Conservation (phyloP, 1,139 yeast species). For the Zygoascus meyerae region DNA sequence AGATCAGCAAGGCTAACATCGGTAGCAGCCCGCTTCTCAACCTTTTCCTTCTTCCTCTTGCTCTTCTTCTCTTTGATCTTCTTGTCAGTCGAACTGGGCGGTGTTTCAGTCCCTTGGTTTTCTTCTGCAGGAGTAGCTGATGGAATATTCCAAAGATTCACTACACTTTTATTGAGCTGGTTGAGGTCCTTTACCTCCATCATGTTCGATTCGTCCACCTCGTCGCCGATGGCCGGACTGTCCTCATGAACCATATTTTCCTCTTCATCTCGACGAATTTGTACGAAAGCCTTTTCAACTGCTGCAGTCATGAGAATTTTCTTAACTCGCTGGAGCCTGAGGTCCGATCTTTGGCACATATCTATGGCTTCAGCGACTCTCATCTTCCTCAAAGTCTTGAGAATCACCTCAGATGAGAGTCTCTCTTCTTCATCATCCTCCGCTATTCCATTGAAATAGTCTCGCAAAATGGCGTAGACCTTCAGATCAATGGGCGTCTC, state of each 20-base stretch:
- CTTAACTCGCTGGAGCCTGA: constrained; percentile 55
- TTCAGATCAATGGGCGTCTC: constrained; percentile 6
- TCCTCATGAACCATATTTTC: constrained; percentile 20
- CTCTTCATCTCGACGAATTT: constrained; percentile 34
- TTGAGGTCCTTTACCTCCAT: constrained; percentile 52
- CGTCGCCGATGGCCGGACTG: constrained; percentile 33
- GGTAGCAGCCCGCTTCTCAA: constrained; percentile 17
- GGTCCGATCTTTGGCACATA: constrained; percentile 22
- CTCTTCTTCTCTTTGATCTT: constrained; percentile 23
- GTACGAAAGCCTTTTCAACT: constrained; percentile 48
- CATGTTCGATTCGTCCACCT: constrained; percentile 43
- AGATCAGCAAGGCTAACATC: constrained; percentile 53
- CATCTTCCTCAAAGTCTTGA: constrained; percentile 18
- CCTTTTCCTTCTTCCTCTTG: constrained; percentile 17
- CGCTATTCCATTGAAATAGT: constrained; percentile 2
- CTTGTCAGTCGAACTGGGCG: constrained; percentile 14
- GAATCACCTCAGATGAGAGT: constrained; percentile 7
- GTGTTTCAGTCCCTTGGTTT: constrained; percentile 13
- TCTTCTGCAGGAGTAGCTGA: constrained; percentile 13
- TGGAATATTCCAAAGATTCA: constrained; percentile 55
- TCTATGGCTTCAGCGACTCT: constrained; percentile 21
- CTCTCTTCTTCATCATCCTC: constrained; percentile 1
- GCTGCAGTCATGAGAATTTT: constrained; percentile 51
- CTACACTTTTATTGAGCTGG: constrained; percentile 69
- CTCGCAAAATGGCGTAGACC: constrained; percentile 6